Conservation (phyloP, 2,329 filamentous ascomycete genomes). For the Lachnellula hyalina region DNA sequence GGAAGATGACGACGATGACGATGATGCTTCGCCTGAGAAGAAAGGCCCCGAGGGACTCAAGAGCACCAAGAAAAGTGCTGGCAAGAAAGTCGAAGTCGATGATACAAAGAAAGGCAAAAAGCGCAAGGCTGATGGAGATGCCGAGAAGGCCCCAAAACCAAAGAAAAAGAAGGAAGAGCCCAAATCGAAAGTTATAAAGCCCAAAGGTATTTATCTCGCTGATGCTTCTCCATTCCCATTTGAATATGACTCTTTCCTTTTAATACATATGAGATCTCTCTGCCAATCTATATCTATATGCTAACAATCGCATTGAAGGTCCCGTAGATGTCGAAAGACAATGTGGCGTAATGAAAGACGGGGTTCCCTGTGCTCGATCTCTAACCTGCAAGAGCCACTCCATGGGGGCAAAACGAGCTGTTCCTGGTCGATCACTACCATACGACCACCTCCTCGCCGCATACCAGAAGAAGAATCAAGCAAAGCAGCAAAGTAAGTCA, state of each 20-base stretch:
- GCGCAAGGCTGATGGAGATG: conserved; percentile 67
- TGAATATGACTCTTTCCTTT: neutral
- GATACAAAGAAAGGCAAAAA: conserved; percentile 65
- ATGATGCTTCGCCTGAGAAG: conserved; percentile 36
- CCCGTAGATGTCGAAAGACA: conserved; percentile 93
- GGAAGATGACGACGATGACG: conserved; percentile 38
- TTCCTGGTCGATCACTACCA: conserved; percentile 78
- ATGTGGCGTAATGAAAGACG: conserved; percentile 84
- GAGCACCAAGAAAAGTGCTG: conserved; percentile 57
- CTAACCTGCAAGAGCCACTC: conserved; percentile 90
- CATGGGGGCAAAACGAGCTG: conserved; percentile 91
- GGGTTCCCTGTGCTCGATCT: conserved; percentile 79
- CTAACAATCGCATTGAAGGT: conserved; percentile 37
- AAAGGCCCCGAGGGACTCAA: conserved; percentile 33
- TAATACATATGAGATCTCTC: neutral
- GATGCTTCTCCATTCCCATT: neutral
- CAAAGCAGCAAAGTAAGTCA: conserved; percentile 85
- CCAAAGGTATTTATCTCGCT: conserved; percentile 55
- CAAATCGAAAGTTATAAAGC: conserved; percentile 76
- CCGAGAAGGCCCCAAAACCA: conserved; percentile 76
- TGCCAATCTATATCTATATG: conserved; percentile 2
- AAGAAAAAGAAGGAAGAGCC: conserved; percentile 96
- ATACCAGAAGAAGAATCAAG: conserved; percentile 97
- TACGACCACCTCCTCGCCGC: conserved; percentile 88
- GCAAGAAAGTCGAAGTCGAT: conserved; percentile 59